Evolutionary conservation across 2,329 filamentous ascomycete genomes (phyloP).

Genomic region (Penicillium sp.): DNA sequence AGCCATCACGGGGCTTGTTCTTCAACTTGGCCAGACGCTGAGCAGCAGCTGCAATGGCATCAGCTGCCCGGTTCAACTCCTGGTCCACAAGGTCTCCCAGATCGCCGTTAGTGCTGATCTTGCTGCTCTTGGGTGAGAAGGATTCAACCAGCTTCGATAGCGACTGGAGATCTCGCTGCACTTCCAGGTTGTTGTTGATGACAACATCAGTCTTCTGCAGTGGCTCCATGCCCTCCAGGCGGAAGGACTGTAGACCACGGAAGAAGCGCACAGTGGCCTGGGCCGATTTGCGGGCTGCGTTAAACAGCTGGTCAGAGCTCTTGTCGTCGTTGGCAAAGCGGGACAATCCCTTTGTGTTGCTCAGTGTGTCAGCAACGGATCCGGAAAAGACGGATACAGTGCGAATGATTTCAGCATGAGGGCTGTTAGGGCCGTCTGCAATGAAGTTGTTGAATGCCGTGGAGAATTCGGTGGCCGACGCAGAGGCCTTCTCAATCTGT

Average conservation of each 20-base stretch:
- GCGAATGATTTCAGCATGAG: slow-evolving; percentile 87
- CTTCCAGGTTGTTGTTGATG: slow-evolving; percentile 95
- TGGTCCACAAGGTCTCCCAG: slow-evolving; percentile 89
- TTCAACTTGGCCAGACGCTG: slow-evolving; percentile 86
- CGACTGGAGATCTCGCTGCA: slow-evolving; percentile 89
- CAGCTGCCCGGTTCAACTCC: slow-evolving; percentile 89
- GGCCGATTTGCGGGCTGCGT: slow-evolving; percentile 79
- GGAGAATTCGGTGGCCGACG: slow-evolving; percentile 93
- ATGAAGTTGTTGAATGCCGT: slow-evolving; percentile 99
- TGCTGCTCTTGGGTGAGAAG: slow-evolving; percentile 84
- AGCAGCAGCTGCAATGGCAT: slow-evolving; percentile 90
- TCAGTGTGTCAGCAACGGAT: slow-evolving; percentile 88
- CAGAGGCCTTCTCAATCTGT: slow-evolving; percentile 94
- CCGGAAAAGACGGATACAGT: slow-evolving; percentile 88
- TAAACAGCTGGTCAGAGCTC: slow-evolving; percentile 83
- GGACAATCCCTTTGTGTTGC: slow-evolving; percentile 93
- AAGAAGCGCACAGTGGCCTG: slow-evolving; percentile 91
- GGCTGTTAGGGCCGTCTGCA: slow-evolving; percentile 89
- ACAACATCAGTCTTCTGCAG: slow-evolving; percentile 95
- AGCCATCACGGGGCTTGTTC: slow-evolving; percentile 95
- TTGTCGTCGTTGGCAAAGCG: slow-evolving; percentile 94
- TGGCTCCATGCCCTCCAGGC: slow-evolving; percentile 84
- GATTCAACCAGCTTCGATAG: slow-evolving; percentile 90
- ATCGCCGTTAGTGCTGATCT: slow-evolving; percentile 77
- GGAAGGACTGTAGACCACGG: slow-evolving; percentile 89